Evolutionary conservation across 495 filamentous ascomycete genomes (phyloP).

Genomic region (Pyronema domesticum): DNA sequence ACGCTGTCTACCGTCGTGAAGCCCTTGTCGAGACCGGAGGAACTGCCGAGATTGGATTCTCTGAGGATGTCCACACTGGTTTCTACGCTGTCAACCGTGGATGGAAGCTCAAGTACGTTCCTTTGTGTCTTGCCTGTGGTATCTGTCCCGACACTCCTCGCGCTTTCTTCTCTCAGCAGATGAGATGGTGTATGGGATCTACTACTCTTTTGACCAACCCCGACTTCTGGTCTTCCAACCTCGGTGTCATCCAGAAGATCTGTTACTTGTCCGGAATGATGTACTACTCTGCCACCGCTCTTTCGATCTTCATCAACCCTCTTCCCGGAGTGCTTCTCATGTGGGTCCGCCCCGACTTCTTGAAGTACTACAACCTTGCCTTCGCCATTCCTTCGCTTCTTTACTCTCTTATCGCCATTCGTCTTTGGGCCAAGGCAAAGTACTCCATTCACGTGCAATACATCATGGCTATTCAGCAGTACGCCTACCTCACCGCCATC

Average conservation of each 20-base stretch:
- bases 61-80: conserved; percentile 24
- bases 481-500: conserved; percentile 20
- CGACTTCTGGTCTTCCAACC: conserved; percentile 19
- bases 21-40: conserved; percentile 20
- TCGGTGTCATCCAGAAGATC: conserved; percentile 18
- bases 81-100: conserved; percentile 19
- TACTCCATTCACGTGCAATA: conserved; percentile 22
- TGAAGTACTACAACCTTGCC: conserved; percentile 23
- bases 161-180: conserved; percentile 23
- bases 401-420: conserved; percentile 12
- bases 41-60: conserved; percentile 16
- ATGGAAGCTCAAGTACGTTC: conserved; percentile 23
- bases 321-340: conserved; percentile 20
- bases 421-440: conserved; percentile 16
- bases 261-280: conserved; percentile 23
- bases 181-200: conserved; percentile 21
- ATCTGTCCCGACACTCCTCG: conserved; percentile 22
- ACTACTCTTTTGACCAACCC: conserved; percentile 17
- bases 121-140: conserved; percentile 20
- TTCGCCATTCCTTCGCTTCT: conserved; percentile 21
- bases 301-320: conserved; percentile 15
- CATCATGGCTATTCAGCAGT: conserved; percentile 18
- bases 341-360: conserved; percentile 18
- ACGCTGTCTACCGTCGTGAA: conserved; percentile 21
- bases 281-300: conserved; percentile 17